Percentiles rank a stretch among this genome's conserved stretches.
Conservation (phyloP, 257 asterid genomes). For the Salvia miltiorrhiza region DNA sequence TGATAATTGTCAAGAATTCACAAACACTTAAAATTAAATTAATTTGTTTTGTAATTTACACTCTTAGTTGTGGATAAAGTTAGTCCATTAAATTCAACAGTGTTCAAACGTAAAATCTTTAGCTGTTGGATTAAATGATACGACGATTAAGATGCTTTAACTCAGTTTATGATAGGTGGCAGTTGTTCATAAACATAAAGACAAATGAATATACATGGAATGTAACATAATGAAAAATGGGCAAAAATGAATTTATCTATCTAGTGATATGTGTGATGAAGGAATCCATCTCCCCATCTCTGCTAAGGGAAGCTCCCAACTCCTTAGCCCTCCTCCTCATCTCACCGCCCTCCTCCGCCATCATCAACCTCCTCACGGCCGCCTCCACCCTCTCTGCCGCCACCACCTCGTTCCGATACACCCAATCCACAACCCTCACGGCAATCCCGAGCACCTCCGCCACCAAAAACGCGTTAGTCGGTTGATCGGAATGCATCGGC, state of each 20-base stretch:
- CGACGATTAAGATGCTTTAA: too few species aligned
- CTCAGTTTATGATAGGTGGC: too few species aligned
- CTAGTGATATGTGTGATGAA: conserved; percentile 18
- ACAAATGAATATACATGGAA: too few species aligned
- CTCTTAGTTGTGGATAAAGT: too few species aligned
- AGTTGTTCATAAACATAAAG: too few species aligned
- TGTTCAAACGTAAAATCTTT: too few species aligned
- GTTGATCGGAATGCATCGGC: conserved; percentile 68
- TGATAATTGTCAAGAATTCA: too few species aligned
- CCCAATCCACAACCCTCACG: conserved; percentile 41
- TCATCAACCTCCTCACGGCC: conserved; percentile 41
- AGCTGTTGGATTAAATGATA: too few species aligned
- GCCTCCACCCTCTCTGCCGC: conserved; percentile 7
- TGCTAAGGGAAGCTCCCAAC: conserved; percentile 20
- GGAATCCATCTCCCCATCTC: conserved; percentile 14
- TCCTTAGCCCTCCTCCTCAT: conserved; percentile 37
- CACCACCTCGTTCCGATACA: conserved; percentile 19
- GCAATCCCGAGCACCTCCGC: conserved; percentile 33
- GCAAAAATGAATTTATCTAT: background rate
- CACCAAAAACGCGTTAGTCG: conserved; percentile 31
- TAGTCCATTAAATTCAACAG: too few species aligned
- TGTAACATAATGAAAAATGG: too few species aligned
- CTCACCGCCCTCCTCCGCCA: conserved; percentile 31
- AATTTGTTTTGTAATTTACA: too few species aligned
- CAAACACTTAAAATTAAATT: too few species aligned